Conservation (phyloP, 306 rosid genomes). For the Trifolium pratense region DNA sequence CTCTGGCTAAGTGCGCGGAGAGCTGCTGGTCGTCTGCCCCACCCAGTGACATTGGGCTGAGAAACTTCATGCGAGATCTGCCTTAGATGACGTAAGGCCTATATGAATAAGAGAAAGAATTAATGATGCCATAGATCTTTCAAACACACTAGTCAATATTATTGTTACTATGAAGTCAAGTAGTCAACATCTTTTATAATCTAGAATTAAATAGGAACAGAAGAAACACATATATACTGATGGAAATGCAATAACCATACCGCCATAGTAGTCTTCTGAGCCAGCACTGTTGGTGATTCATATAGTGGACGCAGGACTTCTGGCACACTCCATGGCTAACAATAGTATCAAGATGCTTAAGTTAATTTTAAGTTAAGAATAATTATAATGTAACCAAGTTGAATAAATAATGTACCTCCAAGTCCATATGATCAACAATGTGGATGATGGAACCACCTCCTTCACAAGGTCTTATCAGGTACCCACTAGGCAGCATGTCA, state of each 20-base stretch:
- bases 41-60: slow-evolving; percentile 84
- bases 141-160: slow-evolving; percentile 6
- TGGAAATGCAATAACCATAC: slow-evolving; percentile 54
- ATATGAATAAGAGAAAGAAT: slow-evolving; percentile 10
- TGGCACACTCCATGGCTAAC: slow-evolving; percentile 95
- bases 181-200: slow-evolving; percentile 15
- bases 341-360: slow-evolving; percentile 26
- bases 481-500: slow-evolving; percentile 95
- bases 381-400: not conserved
- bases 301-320: slow-evolving; percentile 94
- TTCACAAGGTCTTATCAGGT: slow-evolving; percentile 92
- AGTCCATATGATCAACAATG: slow-evolving; percentile 91
- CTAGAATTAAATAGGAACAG: slow-evolving; percentile 1
- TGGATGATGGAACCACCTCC: slow-evolving; percentile 98
- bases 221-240: not conserved
- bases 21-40: slow-evolving; percentile 98
- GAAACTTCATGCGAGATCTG: slow-evolving; percentile 95
- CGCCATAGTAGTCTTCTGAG: slow-evolving; percentile 97
- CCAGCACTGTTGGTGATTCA: slow-evolving; percentile 86
- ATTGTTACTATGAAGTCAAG: not conserved
- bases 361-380: slow-evolving; percentile 25
- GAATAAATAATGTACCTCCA: slow-evolving; percentile 63
- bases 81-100: slow-evolving; percentile 94
- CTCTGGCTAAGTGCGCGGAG: slow-evolving; percentile 88
- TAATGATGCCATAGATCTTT: not conserved